Evolutionary conservation across 1,284 basidiomycete genomes (phyloP).

Genomic region (Tranzscheliella williamsii): DNA sequence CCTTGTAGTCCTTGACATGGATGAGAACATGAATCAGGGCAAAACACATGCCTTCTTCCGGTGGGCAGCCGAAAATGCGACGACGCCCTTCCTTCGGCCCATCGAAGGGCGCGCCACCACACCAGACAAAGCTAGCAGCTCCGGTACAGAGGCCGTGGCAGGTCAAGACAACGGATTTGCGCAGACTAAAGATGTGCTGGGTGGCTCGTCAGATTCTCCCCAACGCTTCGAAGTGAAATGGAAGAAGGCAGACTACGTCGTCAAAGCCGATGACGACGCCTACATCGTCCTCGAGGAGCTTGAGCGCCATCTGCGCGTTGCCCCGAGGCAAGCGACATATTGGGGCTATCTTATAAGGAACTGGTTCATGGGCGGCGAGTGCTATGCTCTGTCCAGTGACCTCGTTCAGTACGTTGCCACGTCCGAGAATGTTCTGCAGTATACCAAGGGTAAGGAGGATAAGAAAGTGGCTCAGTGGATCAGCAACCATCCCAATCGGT

Average conservation of each 20-base stretch:
- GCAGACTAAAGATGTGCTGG: constrained; percentile 30
- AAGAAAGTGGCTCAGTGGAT: constrained; percentile 94
- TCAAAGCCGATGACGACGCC: constrained; percentile 60
- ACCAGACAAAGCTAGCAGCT: not conserved
- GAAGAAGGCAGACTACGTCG: constrained; percentile 59
- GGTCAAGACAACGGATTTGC: constrained; percentile 18
- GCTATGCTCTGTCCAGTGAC: constrained; percentile 87
- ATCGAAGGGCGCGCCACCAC: constrained; percentile 8
- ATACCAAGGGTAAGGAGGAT: constrained; percentile 86
- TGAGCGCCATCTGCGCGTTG: constrained; percentile 55
- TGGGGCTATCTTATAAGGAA: constrained; percentile 79
- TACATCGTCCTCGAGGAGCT: constrained; percentile 57
- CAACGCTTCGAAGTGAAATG: constrained; percentile 49
- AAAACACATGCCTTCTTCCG: constrained; percentile 80
- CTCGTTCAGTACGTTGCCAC: constrained; percentile 85
- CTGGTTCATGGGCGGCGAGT: constrained; percentile 92
- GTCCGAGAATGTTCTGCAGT: constrained; percentile 70
- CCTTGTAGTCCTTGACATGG: constrained; percentile 78
- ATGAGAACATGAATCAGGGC: constrained; percentile 89
- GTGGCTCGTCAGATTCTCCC: constrained; percentile 11
- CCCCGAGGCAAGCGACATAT: constrained; percentile 53
- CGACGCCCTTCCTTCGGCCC: constrained; percentile 70
- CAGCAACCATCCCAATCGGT: constrained; percentile 77
- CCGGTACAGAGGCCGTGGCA: constrained; percentile 1
- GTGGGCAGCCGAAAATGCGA: constrained; percentile 88